A percentile compares a stretch with the other conserved stretches of the same genome.
Conservation (phyloP, 148 eudicot genomes). For the Simmondsia chinensis region DNA sequence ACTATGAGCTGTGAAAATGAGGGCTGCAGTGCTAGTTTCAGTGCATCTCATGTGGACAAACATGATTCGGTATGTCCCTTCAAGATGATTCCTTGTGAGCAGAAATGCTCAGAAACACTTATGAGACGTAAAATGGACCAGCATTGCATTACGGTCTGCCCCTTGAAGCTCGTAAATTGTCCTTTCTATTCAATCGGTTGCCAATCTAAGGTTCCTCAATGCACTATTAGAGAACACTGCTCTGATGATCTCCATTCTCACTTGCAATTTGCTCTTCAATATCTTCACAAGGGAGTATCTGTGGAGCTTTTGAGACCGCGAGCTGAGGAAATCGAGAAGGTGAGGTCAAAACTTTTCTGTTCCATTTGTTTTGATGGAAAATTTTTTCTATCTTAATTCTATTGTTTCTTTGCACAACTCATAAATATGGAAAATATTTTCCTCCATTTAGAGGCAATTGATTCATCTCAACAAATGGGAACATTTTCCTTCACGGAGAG, state of each 20-base stretch:
- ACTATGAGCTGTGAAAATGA: slow-evolving; percentile 55
- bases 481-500: too few species aligned
- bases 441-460: neutral
- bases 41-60: slow-evolving; percentile 50
- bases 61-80: slow-evolving; percentile 84
- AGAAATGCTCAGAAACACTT: slow-evolving; percentile 54
- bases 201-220: slow-evolving; percentile 45
- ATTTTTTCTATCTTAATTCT: neutral
- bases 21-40: slow-evolving; percentile 67
- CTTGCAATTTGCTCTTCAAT: slow-evolving; percentile 46
- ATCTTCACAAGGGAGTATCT: slow-evolving; percentile 49
- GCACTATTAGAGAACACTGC: slow-evolving; percentile 53
- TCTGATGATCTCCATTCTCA: slow-evolving; percentile 45
- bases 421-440: neutral
- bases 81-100: slow-evolving; percentile 86
- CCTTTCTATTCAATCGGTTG: slow-evolving; percentile 82
- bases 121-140: slow-evolving; percentile 92
- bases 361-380: neutral
- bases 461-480: too few species aligned
- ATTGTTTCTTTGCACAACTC: neutral
- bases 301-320: slow-evolving; percentile 41
- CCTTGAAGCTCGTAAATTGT: slow-evolving; percentile 87
- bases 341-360: slow-evolving; percentile 13
- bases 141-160: slow-evolving; percentile 88
- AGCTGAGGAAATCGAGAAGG: slow-evolving; percentile 53